Conservation (phyloP, 208 protist genomes). For the Trypanosoma scelopori region DNA sequence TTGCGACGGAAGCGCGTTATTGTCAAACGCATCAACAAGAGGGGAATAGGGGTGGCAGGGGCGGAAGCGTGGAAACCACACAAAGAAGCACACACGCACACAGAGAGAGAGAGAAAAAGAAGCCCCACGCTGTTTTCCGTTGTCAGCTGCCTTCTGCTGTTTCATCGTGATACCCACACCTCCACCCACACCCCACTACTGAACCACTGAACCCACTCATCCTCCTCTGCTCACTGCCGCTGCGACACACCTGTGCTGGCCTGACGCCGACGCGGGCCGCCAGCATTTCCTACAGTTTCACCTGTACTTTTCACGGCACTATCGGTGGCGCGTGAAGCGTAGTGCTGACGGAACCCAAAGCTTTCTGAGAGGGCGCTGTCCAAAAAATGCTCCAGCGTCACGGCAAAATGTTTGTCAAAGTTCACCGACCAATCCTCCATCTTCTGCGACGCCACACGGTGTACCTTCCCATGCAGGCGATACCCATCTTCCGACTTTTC, state of each 20-base stretch:
- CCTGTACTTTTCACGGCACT: neutral
- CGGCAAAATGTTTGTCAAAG: constrained; percentile 84
- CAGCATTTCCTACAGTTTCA: constrained; percentile 1
- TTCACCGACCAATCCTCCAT: constrained; percentile 76
- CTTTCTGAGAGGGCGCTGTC: constrained; percentile 77
- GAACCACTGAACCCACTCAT: neutral
- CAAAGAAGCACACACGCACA: neutral
- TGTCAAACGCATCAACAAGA: too few relatives aligned
- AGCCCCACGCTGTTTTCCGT: too few relatives aligned
- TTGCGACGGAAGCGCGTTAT: too few relatives aligned
- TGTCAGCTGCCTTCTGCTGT: too few relatives aligned
- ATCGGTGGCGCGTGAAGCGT: constrained; percentile 20
- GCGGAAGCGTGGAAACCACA: too few relatives aligned
- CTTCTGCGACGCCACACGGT: constrained; percentile 46
- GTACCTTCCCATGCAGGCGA: constrained; percentile 63
- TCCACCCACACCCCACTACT: neutral
- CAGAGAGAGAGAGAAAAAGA: too few relatives aligned
- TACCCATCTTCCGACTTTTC: constrained; percentile 63
- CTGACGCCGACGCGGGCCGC: constrained; percentile 15
- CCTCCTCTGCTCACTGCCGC: constrained; percentile 28
- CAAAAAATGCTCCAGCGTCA: constrained; percentile 83
- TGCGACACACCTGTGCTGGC: constrained; percentile 7
- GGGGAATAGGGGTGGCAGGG: too few relatives aligned
- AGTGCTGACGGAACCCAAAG: constrained; percentile 76
- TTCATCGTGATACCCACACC: neutral